These are phyloP conservation scores for Tulasnella sp. DNA, from an alignment of 768 basidiomycete genomes.

Conservation along the genomic window DNA sequence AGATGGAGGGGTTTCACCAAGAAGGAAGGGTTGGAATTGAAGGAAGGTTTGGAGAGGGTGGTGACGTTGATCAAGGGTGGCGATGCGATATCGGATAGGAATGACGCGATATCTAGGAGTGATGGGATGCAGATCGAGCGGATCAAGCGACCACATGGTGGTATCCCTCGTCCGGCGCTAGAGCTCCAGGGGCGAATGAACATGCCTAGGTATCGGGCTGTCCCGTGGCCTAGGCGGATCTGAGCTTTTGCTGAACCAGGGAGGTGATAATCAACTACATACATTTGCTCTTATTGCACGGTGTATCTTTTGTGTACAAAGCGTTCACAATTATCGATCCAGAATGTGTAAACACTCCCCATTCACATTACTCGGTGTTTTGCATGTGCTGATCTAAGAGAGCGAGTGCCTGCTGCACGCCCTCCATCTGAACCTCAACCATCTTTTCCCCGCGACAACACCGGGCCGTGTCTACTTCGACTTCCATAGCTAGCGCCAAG, in stretches of 20 bases:
- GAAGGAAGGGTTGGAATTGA: slow-evolving; percentile 1
- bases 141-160: too few relatives aligned
- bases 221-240: neutral
- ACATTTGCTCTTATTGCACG: too few relatives aligned
- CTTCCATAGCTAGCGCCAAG: slow-evolving; percentile 22
- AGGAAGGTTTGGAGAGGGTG: neutral
- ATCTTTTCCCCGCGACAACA: slow-evolving; percentile 36
- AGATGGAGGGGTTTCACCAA: slow-evolving; percentile 23
- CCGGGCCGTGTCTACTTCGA: too few relatives aligned
- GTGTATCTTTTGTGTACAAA: too few relatives aligned
- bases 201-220: neutral
- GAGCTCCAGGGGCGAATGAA: neutral
- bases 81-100: neutral
- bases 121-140: too few relatives aligned
- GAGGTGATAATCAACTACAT: too few relatives aligned
- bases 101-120: too few relatives aligned
- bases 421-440: slow-evolving; percentile 59
- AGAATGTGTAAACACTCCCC: too few relatives aligned
- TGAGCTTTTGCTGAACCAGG: neutral
- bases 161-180: too few relatives aligned
- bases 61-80: neutral
- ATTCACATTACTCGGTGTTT: neutral
- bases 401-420: slow-evolving; percentile 62
- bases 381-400: slow-evolving; percentile 45
- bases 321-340: too few relatives aligned